phyloP scores from a whole-genome alignment of 73 alveolate species.

The Symbiodinium pilosum region DNA sequence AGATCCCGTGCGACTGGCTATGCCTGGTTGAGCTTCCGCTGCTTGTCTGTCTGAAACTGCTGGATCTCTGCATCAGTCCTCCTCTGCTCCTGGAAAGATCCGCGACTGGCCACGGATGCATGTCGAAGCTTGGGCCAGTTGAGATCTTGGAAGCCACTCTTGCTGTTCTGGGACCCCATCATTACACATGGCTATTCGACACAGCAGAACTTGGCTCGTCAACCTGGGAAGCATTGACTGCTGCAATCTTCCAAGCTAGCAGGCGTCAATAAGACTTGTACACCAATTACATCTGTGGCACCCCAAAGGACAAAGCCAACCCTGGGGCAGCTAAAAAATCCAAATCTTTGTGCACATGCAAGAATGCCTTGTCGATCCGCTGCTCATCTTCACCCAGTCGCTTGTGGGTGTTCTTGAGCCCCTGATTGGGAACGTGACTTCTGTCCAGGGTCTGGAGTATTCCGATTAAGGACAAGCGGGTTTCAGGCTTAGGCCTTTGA shows the following conservation, averaged over 20 bases:
- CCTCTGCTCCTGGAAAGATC: constrained; percentile 96
- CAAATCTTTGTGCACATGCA: background rate
- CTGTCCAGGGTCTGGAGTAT: no score
- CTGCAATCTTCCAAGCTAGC: no score
- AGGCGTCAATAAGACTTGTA: no score
- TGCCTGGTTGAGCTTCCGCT: constrained; percentile 97
- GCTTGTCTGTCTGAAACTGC: constrained; percentile 97
- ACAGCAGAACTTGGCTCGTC: no score
- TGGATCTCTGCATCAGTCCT: constrained; percentile 97
- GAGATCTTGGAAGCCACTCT: no score
- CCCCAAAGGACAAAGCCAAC: background rate
- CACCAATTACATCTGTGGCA: no score
- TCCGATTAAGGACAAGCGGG: background rate
- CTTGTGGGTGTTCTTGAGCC: constrained; percentile 96
- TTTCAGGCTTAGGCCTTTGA: background rate
- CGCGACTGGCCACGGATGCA: no score
- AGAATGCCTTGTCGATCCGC: constrained; percentile 79
- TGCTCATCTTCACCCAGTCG: constrained; percentile 96
- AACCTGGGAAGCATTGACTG: no score
- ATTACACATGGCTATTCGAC: no score
- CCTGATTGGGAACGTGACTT: background rate
- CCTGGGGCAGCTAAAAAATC: background rate
- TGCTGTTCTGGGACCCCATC: no score
- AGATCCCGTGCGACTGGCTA: no score
- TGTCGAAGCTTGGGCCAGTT: no score